Evolutionary conservation across 495 filamentous ascomycete genomes (phyloP).

Genomic region (Echria macrotheca): DNA sequence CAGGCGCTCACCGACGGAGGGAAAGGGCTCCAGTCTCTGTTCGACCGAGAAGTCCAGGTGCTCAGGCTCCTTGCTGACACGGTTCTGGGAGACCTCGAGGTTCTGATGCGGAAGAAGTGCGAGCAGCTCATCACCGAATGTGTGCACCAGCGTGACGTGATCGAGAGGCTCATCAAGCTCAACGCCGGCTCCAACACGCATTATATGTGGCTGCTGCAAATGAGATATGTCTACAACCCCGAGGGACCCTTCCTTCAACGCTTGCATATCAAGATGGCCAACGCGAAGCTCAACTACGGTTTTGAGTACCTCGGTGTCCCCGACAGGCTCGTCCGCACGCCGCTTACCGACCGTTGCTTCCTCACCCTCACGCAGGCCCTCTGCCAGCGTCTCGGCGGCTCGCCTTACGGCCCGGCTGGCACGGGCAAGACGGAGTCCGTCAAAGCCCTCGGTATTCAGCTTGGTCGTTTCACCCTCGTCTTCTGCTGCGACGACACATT

Average conservation of each 20-base stretch:
- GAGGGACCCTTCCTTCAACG: conserved; percentile 79
- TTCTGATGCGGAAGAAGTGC: conserved; percentile 87
- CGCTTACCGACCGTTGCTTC: conserved; percentile 96
- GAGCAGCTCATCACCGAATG: conserved; percentile 99
- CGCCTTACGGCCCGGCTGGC: conserved; percentile 94
- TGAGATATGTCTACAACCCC: conserved; percentile 86
- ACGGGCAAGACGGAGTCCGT: conserved; percentile 99
- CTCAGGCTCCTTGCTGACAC: conserved; percentile 78
- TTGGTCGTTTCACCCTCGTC: conserved; percentile 94
- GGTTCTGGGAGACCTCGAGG: conserved; percentile 85
- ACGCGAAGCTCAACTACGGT: conserved; percentile 89
- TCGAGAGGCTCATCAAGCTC: conserved; percentile 70
- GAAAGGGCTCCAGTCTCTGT: conserved; percentile 57
- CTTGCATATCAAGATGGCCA: conserved; percentile 91
- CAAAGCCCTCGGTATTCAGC: conserved; percentile 92
- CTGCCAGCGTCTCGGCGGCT: conserved; percentile 90
- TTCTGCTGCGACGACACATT: conserved; percentile 99
- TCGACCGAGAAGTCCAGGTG: conserved; percentile 70
- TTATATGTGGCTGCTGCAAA: conserved; percentile 91
- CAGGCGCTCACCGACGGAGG: conserved; percentile 66
- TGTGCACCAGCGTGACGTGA: conserved; percentile 91
- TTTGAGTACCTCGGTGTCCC: conserved; percentile 97
- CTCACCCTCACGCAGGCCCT: conserved; percentile 93
- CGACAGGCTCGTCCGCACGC: conserved; percentile 91
- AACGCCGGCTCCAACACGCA: conserved; percentile 75